phyloP scores from a whole-genome alignment of 2,329 filamentous ascomycete genomes.

The Claviceps purpurea region DNA sequence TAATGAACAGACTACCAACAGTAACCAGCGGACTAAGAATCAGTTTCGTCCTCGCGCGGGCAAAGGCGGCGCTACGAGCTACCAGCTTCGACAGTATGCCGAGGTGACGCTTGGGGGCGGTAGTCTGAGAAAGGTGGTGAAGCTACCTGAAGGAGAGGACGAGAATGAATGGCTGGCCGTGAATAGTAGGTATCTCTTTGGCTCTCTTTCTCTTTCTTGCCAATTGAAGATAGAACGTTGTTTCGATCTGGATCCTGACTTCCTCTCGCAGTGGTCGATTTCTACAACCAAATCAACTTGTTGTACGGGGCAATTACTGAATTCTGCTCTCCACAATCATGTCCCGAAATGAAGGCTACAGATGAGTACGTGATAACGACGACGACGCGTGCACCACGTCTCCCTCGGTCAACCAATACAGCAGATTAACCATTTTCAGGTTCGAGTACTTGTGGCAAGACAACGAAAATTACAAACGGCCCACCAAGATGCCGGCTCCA shows the following conservation, averaged over 20 bases:
- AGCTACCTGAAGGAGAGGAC: constrained; percentile 92
- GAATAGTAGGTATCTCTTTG: constrained; percentile 54
- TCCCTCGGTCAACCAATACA: not conserved
- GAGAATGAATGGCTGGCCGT: constrained; percentile 97
- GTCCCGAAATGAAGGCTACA: constrained; percentile 99
- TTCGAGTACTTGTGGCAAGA: constrained; percentile 99
- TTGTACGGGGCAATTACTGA: constrained; percentile 98
- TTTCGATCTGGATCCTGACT: not conserved
- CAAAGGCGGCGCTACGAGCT: constrained; percentile 75
- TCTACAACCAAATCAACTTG: constrained; percentile 99
- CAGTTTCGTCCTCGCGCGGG: constrained; percentile 83
- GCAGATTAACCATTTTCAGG: constrained; percentile 26
- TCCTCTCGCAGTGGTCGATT: constrained; percentile 69
- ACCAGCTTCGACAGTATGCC: constrained; percentile 94
- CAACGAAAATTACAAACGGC: constrained; percentile 81
- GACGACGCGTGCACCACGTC: not conserved
- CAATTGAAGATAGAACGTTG: not conserved
- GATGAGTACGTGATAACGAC: constrained; percentile 58
- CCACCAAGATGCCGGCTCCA: constrained; percentile 94
- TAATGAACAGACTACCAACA: constrained; percentile 14
- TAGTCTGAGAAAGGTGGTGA: constrained; percentile 89
- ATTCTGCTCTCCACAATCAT: constrained; percentile 94
- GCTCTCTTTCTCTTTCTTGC: not conserved
- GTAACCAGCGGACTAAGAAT: constrained; percentile 72
- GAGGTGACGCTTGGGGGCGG: constrained; percentile 93